Conservation (phyloP, 2,329 filamentous ascomycete species). For the Trichoderma atrobrunneum region DNA sequence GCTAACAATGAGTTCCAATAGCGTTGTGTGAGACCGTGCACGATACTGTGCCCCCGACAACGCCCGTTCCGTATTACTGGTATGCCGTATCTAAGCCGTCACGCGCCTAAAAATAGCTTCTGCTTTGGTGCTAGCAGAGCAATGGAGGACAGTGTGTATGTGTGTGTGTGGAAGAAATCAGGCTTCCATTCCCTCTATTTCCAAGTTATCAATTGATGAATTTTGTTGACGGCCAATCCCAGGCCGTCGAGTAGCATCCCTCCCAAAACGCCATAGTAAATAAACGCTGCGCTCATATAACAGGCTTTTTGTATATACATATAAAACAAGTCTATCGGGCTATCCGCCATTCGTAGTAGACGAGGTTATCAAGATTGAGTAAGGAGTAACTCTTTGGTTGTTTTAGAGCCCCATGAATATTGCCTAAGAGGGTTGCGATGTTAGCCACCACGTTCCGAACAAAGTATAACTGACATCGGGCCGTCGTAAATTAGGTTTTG, state of each 20-base stretch:
- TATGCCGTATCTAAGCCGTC: background rate
- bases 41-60: background rate
- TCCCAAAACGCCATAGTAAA: background rate
- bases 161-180: background rate
- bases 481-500: background rate
- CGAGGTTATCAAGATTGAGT: background rate
- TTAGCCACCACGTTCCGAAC: background rate
- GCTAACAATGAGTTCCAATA: background rate
- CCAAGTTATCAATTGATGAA: background rate
- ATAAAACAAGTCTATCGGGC: background rate
- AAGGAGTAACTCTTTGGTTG: background rate
- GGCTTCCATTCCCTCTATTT: background rate
- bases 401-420: background rate
- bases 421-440: background rate
- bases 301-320: background rate
- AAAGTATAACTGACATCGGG: background rate
- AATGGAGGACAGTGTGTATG: background rate
- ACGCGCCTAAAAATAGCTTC: conserved; percentile 8
- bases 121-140: background rate
- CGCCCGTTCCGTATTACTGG: conserved; percentile 14
- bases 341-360: background rate
- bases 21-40: background rate
- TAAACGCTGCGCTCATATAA: background rate
- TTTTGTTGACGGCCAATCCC: background rate
- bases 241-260: background rate